Percentiles rank a stretch among this genome's conserved stretches.
phyloP scores from a whole-genome alignment of 805 yeast genomes.

The Suhomyces emberorum region DNA sequence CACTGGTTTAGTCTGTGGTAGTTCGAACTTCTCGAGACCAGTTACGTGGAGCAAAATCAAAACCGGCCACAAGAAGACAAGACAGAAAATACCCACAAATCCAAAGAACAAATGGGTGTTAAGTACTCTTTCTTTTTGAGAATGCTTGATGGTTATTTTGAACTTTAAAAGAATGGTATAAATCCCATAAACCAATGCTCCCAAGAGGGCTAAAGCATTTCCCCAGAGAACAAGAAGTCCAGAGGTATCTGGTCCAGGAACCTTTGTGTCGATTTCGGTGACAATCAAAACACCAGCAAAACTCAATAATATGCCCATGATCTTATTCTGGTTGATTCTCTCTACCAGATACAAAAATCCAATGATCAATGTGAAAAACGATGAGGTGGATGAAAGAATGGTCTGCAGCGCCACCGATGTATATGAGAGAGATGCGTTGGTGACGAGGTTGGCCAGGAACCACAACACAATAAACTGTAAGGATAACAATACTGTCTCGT shows the following conservation, averaged over 20 bases:
- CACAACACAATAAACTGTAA: constrained; percentile 82
- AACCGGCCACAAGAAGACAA: constrained; percentile 79
- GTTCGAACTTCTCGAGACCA: constrained; percentile 67
- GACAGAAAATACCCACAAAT: constrained; percentile 84
- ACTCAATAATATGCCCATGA: constrained; percentile 67
- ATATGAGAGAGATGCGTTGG: constrained; percentile 81
- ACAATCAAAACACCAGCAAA: constrained; percentile 78
- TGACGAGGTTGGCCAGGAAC: constrained; percentile 86
- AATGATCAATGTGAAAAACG: constrained; percentile 84
- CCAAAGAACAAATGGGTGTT: constrained; percentile 91
- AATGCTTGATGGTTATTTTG: constrained; percentile 44
- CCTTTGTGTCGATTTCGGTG: constrained; percentile 60
- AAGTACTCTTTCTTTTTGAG: constrained; percentile 65
- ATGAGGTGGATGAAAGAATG: constrained; percentile 85
- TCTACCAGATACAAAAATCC: constrained; percentile 77
- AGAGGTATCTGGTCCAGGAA: constrained; percentile 23
- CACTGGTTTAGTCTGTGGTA: constrained; percentile 57
- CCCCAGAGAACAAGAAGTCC: constrained; percentile 50
- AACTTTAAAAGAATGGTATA: constrained; percentile 82
- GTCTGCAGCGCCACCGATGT: constrained; percentile 95
- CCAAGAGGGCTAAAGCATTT: constrained; percentile 71
- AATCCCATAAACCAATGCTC: constrained; percentile 88
- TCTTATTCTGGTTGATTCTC: constrained; percentile 57
- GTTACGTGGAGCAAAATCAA: constrained; percentile 59
- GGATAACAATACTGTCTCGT: constrained; percentile 71